Evolutionary conservation across 352 stramenopile species (phyloP).

Genomic region (Pythium apleroticum): DNA sequence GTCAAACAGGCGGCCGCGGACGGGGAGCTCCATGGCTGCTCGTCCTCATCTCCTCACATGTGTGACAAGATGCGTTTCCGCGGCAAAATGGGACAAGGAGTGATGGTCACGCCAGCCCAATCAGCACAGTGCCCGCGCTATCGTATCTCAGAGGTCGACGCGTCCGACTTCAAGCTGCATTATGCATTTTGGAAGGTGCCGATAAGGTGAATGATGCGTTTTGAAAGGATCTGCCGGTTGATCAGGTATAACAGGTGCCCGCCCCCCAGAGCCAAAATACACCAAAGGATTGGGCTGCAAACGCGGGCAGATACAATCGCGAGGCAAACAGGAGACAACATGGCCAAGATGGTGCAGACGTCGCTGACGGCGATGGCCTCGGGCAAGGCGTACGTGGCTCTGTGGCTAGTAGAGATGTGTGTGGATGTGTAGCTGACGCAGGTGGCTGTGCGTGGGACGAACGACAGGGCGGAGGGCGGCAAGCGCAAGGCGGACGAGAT

Average conservation of each 20-base stretch:
- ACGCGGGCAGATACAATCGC: constrained; percentile 9
- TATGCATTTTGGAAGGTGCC: constrained; percentile 2
- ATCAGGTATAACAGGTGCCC: constrained; percentile 11
- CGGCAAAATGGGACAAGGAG: constrained; percentile 6
- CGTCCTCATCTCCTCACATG: not conserved
- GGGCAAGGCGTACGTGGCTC: constrained; percentile 16
- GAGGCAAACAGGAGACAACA: constrained; percentile 3
- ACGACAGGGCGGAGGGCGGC: constrained; percentile 23
- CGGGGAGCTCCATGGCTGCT: not conserved
- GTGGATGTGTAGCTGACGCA: not conserved
- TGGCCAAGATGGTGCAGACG: constrained; percentile 30
- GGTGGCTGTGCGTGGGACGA: not conserved
- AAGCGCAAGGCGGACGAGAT: constrained; percentile 41
- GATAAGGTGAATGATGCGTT: constrained; percentile 3
- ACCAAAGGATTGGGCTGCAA: not conserved
- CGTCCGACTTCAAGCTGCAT: not conserved
- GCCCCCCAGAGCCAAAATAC: constrained; percentile 13
- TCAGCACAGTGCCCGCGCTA: constrained; percentile 8
- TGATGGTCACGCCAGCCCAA: constrained; percentile 18
- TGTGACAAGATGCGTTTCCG: not conserved
- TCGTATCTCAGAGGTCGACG: constrained; percentile 7
- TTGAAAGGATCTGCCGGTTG: not conserved
- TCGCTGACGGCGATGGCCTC: constrained; percentile 21
- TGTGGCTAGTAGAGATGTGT: not conserved
- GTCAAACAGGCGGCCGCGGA: no score